Evolutionary conservation across 1,139 yeast species (phyloP).

Genomic region (Lodderomyces metapsilosis): DNA sequence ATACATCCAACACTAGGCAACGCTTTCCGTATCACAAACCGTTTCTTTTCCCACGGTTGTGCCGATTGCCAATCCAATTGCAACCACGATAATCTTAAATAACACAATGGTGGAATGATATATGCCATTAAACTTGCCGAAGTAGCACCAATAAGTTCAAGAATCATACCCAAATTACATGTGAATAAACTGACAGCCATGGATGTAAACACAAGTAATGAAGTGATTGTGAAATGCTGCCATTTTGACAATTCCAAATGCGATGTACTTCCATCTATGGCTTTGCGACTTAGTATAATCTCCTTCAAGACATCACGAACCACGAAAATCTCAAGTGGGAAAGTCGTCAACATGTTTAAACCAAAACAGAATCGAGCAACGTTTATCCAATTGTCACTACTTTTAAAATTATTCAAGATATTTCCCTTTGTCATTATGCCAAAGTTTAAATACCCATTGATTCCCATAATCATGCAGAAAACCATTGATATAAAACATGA

Average conservation of each 20-base stretch:
- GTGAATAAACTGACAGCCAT: constrained; percentile 78
- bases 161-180: constrained; percentile 83
- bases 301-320: constrained; percentile 82
- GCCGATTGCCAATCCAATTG: constrained; percentile 39
- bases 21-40: constrained; percentile 30
- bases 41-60: constrained; percentile 26
- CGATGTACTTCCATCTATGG: constrained; percentile 24
- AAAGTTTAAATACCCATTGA: constrained; percentile 75
- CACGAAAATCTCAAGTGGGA: constrained; percentile 88
- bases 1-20: constrained; percentile 63
- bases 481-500: constrained; percentile 80
- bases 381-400: constrained; percentile 70
- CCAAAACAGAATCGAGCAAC: constrained; percentile 92
- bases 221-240: constrained; percentile 67
- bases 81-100: constrained; percentile 60
- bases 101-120: constrained; percentile 85
- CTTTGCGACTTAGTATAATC: constrained; percentile 37
- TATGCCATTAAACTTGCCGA: constrained; percentile 93
- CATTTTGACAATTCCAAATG: constrained; percentile 41
- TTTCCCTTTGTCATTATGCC: constrained; percentile 83
- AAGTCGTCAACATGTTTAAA: constrained; percentile 88
- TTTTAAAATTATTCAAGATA: constrained; percentile 79
- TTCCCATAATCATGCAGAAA: constrained; percentile 77
- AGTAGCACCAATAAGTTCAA: constrained; percentile 89
- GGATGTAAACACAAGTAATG: constrained; percentile 62